phyloP scores from a whole-genome alignment of 352 stramenopile genomes.

The Globisporangium cystogenes region DNA sequence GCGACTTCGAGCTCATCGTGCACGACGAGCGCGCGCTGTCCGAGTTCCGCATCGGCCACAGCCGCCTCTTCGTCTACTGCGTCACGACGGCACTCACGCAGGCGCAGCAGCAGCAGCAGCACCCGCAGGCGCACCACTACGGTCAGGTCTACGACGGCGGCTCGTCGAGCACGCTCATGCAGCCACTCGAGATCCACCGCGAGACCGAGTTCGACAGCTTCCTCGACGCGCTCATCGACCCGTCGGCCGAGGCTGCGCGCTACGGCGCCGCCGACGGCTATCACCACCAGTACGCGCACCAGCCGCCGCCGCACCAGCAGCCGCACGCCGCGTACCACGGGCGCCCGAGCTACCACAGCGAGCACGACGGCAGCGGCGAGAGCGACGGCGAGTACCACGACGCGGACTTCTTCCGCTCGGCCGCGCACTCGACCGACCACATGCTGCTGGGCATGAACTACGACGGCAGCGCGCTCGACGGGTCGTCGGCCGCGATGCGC shows the following conservation, averaged over 20 bases:
- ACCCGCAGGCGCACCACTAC: conserved; percentile 8
- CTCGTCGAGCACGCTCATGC: conserved; percentile 35
- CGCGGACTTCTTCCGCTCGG: conserved; percentile 11
- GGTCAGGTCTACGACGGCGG: conserved; percentile 21
- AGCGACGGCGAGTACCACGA: conserved; percentile 13
- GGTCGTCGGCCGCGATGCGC: conserved; percentile 32
- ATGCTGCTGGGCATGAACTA: conserved; percentile 23
- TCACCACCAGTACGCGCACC: conserved; percentile 7
- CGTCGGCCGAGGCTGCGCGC: conserved; percentile 6
- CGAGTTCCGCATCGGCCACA: conserved; percentile 39
- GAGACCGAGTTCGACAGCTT: conserved; percentile 60
- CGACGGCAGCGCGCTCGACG: neutral
- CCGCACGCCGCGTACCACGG: neutral
- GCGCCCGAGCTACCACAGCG: conserved; percentile 1
- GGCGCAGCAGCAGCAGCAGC: conserved; percentile 2
- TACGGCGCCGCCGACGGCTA: conserved; percentile 8
- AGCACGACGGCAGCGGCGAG: conserved; percentile 9
- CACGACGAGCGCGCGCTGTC: conserved; percentile 42
- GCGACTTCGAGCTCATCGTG: conserved; percentile 52
- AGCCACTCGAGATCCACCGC: conserved; percentile 45
- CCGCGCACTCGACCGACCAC: conserved; percentile 14
- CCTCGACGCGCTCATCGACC: conserved; percentile 49
- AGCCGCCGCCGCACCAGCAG: conserved; percentile 1
- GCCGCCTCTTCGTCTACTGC: conserved; percentile 39
- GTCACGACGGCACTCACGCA: conserved; percentile 22